Evolutionary conservation across 2,329 filamentous ascomycete species (phyloP).

Genomic region (Hypoxylon sp.): DNA sequence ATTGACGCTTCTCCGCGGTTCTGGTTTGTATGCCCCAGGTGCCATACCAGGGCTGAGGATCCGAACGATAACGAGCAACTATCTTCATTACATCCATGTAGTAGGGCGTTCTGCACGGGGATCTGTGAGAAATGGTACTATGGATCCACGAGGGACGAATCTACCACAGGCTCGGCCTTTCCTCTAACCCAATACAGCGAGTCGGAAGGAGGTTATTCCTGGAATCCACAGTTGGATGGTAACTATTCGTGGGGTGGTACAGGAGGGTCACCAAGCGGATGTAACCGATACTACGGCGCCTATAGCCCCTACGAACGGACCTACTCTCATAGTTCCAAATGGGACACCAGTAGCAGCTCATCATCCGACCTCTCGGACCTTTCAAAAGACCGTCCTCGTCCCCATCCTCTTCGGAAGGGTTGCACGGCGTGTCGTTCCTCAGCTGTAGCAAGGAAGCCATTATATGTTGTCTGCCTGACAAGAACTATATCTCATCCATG

Average conservation of each 20-base stretch:
- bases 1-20: constrained; percentile 15
- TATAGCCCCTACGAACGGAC: constrained; percentile 22
- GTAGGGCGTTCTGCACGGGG: constrained; percentile 28
- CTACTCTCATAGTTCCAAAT: constrained; percentile 20
- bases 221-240: constrained; percentile 16
- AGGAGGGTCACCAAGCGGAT: constrained; percentile 24
- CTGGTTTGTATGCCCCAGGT: constrained; percentile 40
- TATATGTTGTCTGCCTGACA: background rate
- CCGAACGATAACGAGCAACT: constrained; percentile 17
- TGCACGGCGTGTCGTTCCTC: constrained; percentile 4
- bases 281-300: constrained; percentile 10
- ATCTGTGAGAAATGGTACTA: constrained; percentile 40
- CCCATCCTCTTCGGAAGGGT: constrained; percentile 1
- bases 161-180: constrained; percentile 19
- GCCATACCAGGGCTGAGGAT: constrained; percentile 17
- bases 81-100: constrained; percentile 24
- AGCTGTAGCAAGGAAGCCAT: background rate
- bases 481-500: constrained; percentile 2
- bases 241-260: constrained; percentile 25
- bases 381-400: too few species aligned
- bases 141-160: constrained; percentile 30
- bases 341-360: constrained; percentile 21
- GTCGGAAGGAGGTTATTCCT: constrained; percentile 41
- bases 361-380: too few species aligned
- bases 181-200: constrained; percentile 39